Evolutionary conservation across 129 eudicot species (phyloP), one percentile per base, ranked within the genome.

Genomic region (Pseudognaphalium luteoalbum): DNA sequence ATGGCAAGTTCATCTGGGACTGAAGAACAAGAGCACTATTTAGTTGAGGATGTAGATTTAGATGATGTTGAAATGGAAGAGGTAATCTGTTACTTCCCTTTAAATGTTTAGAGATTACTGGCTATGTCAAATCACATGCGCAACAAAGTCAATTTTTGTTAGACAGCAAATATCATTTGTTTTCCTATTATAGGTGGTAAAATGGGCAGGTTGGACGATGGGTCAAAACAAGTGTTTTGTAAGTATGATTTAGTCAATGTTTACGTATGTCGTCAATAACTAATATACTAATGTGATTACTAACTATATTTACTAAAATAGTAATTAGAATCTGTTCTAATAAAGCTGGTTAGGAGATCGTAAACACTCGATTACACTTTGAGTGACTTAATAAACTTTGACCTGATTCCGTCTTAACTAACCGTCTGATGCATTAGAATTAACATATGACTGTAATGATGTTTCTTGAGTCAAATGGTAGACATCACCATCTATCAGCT

Each of bases 1-100:
- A 81, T 86, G 42, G 7, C 91, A 52, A 84, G 72, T 77, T 86
- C 91, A 75, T 44, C 29, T 61, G 85, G 81, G 72, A 82, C 62
- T 59, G 37, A 35, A 22, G 91, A 82, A 70, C 80, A 74, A 34
- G 72, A 44, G 14, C 12, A 16, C 33, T 71, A 65, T 78, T 62
- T 72, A 4, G 62, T 69, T 21, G 78, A 65, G 35, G 82, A 69
- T 74, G 56, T 9, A 10, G 84, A 78, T n/a, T 28, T 73, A 42
- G 87, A 84, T 41, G 47, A 12, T 37, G 35, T 67, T 30, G 80
- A 75, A 50, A 57, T 50, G 71, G 71, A 84, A 68, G 87, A 85
- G 89, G 88, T 85, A 66, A 78, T 37, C 58, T 61, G 19, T 47
- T 67, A n/a, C n/a, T 72, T 30, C 9, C 67, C 12, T 58, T 66